These are phyloP conservation scores for Globisporangium abappressorium DNA, from an alignment of 352 stramenopile species.

Conservation along the genomic window DNA sequence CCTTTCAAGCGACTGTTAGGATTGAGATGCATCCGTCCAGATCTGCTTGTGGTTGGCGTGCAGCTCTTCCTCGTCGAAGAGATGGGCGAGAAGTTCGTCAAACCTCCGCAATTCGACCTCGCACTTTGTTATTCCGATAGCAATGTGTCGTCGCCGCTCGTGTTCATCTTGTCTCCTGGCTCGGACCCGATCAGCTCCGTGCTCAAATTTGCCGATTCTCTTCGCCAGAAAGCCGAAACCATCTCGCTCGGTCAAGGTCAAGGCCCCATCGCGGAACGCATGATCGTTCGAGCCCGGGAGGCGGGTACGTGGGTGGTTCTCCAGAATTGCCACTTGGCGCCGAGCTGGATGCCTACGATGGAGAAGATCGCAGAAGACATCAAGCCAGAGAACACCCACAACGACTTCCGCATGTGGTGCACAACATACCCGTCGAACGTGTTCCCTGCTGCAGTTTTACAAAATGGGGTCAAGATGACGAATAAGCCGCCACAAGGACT, in stretches of 20 bases:
- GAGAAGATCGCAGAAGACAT: conserved; percentile 90
- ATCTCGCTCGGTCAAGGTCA: conserved; percentile 93
- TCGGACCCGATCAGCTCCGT: conserved; percentile 91
- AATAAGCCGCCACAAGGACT: conserved; percentile 92
- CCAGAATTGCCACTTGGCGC: conserved; percentile 89
- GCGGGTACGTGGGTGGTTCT: conserved; percentile 90
- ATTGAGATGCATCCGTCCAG: conserved; percentile 80
- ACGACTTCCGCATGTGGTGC: conserved; percentile 92
- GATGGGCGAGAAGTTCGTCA: conserved; percentile 91
- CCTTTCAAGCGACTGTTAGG: conserved; percentile 77
- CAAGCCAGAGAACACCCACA: conserved; percentile 77
- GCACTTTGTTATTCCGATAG: conserved; percentile 87
- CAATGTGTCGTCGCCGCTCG: conserved; percentile 79
- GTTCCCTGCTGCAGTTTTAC: conserved; percentile 91
- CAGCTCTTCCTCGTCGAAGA: conserved; percentile 87
- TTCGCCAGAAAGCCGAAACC: conserved; percentile 75
- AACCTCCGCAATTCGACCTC: conserved; percentile 89
- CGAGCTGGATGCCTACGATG: conserved; percentile 93
- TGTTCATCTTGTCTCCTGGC: conserved; percentile 92
- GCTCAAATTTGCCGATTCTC: conserved; percentile 85
- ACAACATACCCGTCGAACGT: conserved; percentile 93
- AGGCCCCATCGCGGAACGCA: conserved; percentile 86
- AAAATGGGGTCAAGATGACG: conserved; percentile 97
- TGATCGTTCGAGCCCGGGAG: conserved; percentile 83
- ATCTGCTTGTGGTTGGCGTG: conserved; percentile 87